Percentiles rank a stretch among this genome's conserved stretches.
These are phyloP conservation scores for Aspergillus persii DNA, from an alignment of 2,329 filamentous ascomycete species.

Conservation along the genomic window DNA sequence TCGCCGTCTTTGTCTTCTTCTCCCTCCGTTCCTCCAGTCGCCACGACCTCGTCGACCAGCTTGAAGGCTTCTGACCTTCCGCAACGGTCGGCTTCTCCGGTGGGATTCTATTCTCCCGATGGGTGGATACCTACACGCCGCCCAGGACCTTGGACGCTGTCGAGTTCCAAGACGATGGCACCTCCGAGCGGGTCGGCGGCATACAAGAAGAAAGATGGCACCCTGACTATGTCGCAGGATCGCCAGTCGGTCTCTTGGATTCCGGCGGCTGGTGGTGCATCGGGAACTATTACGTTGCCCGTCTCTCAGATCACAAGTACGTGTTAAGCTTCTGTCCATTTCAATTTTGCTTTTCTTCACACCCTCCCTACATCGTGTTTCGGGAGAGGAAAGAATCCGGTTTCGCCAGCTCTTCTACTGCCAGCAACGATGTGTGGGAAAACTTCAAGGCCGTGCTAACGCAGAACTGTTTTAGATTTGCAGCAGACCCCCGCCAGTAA, in stretches of 20 bases:
- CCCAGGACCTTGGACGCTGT: slow-evolving; percentile 40
- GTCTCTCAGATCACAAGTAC: slow-evolving; percentile 79
- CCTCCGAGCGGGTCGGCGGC: slow-evolving; percentile 64
- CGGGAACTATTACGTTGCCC: slow-evolving; percentile 65
- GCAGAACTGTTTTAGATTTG: slow-evolving; percentile 59
- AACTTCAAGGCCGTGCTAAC: neutral
- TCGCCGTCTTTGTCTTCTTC: neutral
- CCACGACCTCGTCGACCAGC: neutral
- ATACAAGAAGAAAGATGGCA: slow-evolving; percentile 97
- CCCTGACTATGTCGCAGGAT: slow-evolving; percentile 71
- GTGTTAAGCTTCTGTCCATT: slow-evolving; percentile 30
- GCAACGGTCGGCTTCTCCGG: slow-evolving; percentile 14
- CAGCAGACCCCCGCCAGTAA: slow-evolving; percentile 90
- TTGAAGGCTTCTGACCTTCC: slow-evolving; percentile 17
- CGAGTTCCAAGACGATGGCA: slow-evolving; percentile 37
- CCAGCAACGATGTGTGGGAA: neutral
- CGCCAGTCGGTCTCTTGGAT: slow-evolving; percentile 77
- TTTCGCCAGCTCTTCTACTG: neutral
- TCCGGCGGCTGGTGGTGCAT: slow-evolving; percentile 60
- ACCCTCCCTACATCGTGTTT: neutral
- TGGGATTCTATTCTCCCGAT: slow-evolving; percentile 30
- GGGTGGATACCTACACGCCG: slow-evolving; percentile 33
- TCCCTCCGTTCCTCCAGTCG: neutral
- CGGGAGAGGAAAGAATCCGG: neutral
- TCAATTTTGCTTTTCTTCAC: neutral